A percentile compares a stretch with the other conserved stretches of the same genome.
phyloP scores from a whole-genome alignment of 2,329 filamentous ascomycete species.

The Ambrosiella cleistominuta region DNA sequence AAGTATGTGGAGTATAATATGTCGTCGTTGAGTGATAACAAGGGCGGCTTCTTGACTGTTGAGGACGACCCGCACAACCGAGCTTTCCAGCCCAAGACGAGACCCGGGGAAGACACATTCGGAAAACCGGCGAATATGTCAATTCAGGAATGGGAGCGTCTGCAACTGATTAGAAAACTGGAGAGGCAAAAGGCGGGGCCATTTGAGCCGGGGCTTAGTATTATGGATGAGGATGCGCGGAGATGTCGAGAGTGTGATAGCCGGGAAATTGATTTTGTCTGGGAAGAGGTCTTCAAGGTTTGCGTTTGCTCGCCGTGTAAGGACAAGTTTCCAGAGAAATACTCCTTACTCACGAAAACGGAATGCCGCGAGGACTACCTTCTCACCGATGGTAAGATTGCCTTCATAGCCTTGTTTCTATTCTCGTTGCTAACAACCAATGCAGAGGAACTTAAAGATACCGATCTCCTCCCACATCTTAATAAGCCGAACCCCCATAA shows the following conservation, averaged over 20 bases:
- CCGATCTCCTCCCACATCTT: slow-evolving; percentile 70
- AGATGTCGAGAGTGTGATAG: slow-evolving; percentile 69
- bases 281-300: slow-evolving; percentile 68
- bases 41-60: slow-evolving; percentile 80
- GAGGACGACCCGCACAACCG: slow-evolving; percentile 86
- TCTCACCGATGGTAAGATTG: slow-evolving; percentile 62
- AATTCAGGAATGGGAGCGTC: slow-evolving; percentile 73
- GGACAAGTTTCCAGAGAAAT: slow-evolving; percentile 78
- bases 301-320: slow-evolving; percentile 71
- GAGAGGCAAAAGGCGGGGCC: slow-evolving; percentile 59
- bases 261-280: slow-evolving; percentile 85
- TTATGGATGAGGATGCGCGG: slow-evolving; percentile 49
- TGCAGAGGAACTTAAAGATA: slow-evolving; percentile 72
- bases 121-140: slow-evolving; percentile 78
- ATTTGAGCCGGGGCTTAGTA: slow-evolving; percentile 77
- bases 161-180: slow-evolving; percentile 57
- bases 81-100: slow-evolving; percentile 34
- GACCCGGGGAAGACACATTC: slow-evolving; percentile 26
- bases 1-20: slow-evolving; percentile 98
- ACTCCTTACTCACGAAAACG: slow-evolving; percentile 89
- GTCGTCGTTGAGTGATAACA: slow-evolving; percentile 93
- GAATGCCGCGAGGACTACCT: slow-evolving; percentile 93
- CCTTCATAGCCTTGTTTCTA: background rate
- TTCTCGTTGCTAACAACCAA: slow-evolving; percentile 2
- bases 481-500: slow-evolving; percentile 90